Evolutionary conservation across 352 stramenopile species (phyloP).

Genomic region (Sclerospora graminicola): DNA sequence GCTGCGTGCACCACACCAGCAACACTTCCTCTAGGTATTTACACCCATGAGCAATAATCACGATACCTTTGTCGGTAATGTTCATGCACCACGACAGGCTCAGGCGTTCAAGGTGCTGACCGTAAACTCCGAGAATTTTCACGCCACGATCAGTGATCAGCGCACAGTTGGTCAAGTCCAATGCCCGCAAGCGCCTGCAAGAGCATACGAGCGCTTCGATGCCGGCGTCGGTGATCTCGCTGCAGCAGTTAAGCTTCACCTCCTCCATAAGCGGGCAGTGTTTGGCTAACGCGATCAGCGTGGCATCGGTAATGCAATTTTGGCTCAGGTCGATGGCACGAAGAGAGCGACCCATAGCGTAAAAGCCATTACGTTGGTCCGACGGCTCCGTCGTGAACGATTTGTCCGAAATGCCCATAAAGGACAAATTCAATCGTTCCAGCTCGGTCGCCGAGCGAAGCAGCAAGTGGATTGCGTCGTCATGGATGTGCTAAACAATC

Average conservation of each 20-base stretch:
- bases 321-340: constrained; percentile 63
- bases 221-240: constrained; percentile 67
- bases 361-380: constrained; percentile 30
- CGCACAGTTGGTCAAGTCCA: constrained; percentile 76
- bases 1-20: constrained; percentile 78
- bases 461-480: constrained; percentile 59
- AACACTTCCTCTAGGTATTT: constrained; percentile 48
- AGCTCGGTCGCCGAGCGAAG: constrained; percentile 48
- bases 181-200: constrained; percentile 36
- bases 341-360: constrained; percentile 36
- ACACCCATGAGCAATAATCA: constrained; percentile 54
- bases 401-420: constrained; percentile 69
- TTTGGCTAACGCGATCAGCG: constrained; percentile 48
- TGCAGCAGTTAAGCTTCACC: constrained; percentile 65
- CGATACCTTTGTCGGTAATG: constrained; percentile 78
- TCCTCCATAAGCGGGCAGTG: constrained; percentile 57
- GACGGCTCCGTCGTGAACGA: constrained; percentile 43
- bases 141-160: constrained; percentile 72
- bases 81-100: constrained; percentile 86
- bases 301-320: constrained; percentile 56
- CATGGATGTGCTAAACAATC: constrained; percentile 44
- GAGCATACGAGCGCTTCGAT: constrained; percentile 47
- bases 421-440: constrained; percentile 69
- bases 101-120: constrained; percentile 45
- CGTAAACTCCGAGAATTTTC: constrained; percentile 35